These are phyloP conservation scores for Apophysomyces elegans DNA, from an alignment of 371 early-diverging fungal species.

Conservation along the genomic window DNA sequence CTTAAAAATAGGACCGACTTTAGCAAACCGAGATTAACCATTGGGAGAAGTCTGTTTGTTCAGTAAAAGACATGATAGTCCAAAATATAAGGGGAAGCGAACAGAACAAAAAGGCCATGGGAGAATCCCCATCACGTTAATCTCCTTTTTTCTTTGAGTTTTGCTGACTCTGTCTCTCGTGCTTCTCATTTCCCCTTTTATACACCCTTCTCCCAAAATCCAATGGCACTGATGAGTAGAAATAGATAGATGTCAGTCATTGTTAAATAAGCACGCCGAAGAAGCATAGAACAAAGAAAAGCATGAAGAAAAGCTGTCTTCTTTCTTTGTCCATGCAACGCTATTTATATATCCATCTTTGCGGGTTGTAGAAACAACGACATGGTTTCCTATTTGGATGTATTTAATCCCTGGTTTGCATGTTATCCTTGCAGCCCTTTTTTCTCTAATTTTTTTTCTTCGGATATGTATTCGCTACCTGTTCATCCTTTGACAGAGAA, in stretches of 20 bases:
- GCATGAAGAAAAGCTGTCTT: too few relatives aligned
- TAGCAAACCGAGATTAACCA: too few relatives aligned
- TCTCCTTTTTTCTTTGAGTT: not conserved
- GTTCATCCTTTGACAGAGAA: not conserved
- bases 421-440: not conserved
- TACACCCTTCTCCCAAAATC: not conserved
- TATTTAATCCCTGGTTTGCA: conserved; percentile 9
- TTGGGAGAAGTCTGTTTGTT: too few relatives aligned
- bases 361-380: conserved; percentile 4
- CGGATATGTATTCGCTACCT: not conserved
- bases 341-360: not conserved
- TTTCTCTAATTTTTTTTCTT: not conserved
- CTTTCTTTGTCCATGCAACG: too few relatives aligned
- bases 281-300: too few relatives aligned
- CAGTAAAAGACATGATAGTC: not conserved
- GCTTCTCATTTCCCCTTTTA: not conserved
- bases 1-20: too few relatives aligned
- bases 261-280: too few relatives aligned
- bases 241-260: too few relatives aligned
- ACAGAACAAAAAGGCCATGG: conserved; percentile 1
- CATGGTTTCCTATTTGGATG: not conserved
- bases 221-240: not conserved
- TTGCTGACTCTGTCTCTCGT: not conserved
- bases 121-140: not conserved
- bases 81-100: not conserved